A percentile compares a stretch with the other conserved stretches of the same genome.
Conservation (phyloP, 176 grass and related monocot species). For the Oryza meridionalis region DNA sequence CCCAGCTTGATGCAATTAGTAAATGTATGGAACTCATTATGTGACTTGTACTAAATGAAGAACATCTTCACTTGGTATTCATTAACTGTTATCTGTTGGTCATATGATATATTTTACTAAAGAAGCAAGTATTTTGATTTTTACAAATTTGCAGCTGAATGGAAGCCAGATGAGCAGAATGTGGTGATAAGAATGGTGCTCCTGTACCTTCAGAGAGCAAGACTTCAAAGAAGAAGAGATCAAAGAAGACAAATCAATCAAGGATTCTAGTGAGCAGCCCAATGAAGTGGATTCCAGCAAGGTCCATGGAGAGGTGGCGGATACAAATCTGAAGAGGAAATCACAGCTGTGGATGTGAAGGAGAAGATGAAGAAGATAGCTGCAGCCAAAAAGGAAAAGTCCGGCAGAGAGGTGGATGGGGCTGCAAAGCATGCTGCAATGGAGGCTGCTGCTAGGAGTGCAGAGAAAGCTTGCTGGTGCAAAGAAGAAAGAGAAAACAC, state of each 20-base stretch:
- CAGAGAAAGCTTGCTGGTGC: conserved; percentile 62
- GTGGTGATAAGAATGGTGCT: conserved; percentile 5
- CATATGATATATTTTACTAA: conserved; percentile 13
- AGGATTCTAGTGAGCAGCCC: conserved; percentile 45
- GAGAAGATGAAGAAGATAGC: conserved; percentile 72
- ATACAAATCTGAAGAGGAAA: conserved; percentile 42
- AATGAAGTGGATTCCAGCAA: conserved; percentile 44
- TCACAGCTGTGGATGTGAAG: conserved; percentile 50
- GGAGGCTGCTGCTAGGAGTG: conserved; percentile 66
- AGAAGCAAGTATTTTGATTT: not conserved
- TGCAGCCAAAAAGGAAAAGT: conserved; percentile 60
- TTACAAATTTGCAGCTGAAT: conserved; percentile 35
- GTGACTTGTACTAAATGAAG: not conserved
- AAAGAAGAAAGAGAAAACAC: conserved; percentile 81
- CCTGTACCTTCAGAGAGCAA: conserved; percentile 38
- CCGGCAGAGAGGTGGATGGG: conserved; percentile 59
- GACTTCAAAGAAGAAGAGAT: conserved; percentile 69
- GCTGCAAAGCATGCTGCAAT: conserved; percentile 58
- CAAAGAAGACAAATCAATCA: conserved; percentile 58
- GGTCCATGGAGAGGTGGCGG: conserved; percentile 26
- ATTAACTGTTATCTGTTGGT: not conserved
- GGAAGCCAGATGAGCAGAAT: conserved; percentile 11
- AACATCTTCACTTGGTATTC: not conserved
- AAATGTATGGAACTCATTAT: conserved; percentile 21
- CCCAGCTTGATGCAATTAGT: not conserved